Conservation (phyloP, 1,284 basidiomycete genomes). For the Heterobasidion irregulare region DNA sequence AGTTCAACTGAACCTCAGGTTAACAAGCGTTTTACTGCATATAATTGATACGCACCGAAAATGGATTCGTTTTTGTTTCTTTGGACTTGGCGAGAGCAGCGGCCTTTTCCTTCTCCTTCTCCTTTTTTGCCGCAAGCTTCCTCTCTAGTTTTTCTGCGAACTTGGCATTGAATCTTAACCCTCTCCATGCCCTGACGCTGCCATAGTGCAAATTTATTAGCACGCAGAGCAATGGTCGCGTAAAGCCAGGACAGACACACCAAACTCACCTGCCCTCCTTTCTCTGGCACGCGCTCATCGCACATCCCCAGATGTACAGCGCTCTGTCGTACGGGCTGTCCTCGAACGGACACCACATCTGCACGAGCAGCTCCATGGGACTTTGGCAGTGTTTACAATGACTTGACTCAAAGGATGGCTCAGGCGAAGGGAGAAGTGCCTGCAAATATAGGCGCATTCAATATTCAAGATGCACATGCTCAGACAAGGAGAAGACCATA, state of each 20-base stretch:
- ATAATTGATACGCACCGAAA: slow-evolving; percentile 42
- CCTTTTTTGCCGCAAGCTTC: slow-evolving; percentile 24
- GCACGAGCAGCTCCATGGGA: slow-evolving; percentile 72
- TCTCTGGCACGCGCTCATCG: slow-evolving; percentile 56
- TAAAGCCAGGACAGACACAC: slow-evolving; percentile 1
- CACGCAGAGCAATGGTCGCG: not conserved
- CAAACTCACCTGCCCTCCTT: slow-evolving; percentile 61
- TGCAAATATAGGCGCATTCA: slow-evolving; percentile 8
- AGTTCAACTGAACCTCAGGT: slow-evolving; percentile 10
- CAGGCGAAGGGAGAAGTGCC: slow-evolving; percentile 22
- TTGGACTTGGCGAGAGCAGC: slow-evolving; percentile 11
- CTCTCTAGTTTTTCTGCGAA: slow-evolving; percentile 65
- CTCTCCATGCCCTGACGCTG: slow-evolving; percentile 75
- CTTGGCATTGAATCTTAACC: slow-evolving; percentile 56
- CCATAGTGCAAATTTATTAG: not conserved
- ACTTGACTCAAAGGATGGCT: slow-evolving; percentile 26
- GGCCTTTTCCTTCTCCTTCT: slow-evolving; percentile 19
- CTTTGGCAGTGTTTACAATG: slow-evolving; percentile 61
- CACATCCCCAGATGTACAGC: slow-evolving; percentile 76
- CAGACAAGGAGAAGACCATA: slow-evolving; percentile 48
- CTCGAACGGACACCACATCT: slow-evolving; percentile 83
- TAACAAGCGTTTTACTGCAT: not conserved
- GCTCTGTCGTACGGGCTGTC: slow-evolving; percentile 74
- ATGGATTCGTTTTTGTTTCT: slow-evolving; percentile 51
- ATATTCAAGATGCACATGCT: slow-evolving; percentile 7